Evolutionary conservation across 768 basidiomycete species (phyloP).

Genomic region (Paxillus ammoniavirescens): DNA sequence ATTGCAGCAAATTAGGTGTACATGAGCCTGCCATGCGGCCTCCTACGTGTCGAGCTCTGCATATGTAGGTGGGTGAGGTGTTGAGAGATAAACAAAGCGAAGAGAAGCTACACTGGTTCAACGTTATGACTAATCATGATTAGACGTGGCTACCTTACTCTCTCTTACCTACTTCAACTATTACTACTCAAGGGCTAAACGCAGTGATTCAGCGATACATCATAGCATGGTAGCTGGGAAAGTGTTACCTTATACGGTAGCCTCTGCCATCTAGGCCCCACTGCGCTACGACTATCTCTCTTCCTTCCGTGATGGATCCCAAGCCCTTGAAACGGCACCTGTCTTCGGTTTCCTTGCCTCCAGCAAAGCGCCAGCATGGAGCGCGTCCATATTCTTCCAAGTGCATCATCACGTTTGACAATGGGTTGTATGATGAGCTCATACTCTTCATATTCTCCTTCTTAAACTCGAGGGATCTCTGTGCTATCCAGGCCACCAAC

Average conservation of each 20-base stretch:
- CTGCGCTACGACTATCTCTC: neutral
- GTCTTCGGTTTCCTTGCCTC: constrained; percentile 49
- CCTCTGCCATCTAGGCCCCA: neutral
- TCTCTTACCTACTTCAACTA: too few species aligned
- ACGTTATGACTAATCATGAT: too few species aligned
- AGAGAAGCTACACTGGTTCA: too few species aligned
- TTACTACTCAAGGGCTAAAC: too few species aligned
- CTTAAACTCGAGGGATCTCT: constrained; percentile 66
- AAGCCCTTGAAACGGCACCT: constrained; percentile 44
- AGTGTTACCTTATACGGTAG: constrained; percentile 1
- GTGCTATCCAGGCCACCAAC: constrained; percentile 58
- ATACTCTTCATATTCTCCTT: constrained; percentile 72
- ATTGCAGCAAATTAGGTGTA: too few species aligned
- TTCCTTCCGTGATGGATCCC: constrained; percentile 32
- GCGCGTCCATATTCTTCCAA: constrained; percentile 8
- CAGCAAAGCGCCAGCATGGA: constrained; percentile 54
- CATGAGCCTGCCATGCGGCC: too few species aligned
- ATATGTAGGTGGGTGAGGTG: too few species aligned
- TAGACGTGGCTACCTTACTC: too few species aligned
- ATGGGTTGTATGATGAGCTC: constrained; percentile 71
- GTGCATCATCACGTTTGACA: constrained; percentile 43
- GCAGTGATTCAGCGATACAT: too few species aligned
- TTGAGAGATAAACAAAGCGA: too few species aligned
- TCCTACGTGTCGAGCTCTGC: too few species aligned
- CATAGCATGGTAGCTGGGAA: too few species aligned